Evolutionary conservation across 805 yeast species (phyloP), one percentile per base, ranked within the genome.

Genomic region (Candida loeiensis): DNA sequence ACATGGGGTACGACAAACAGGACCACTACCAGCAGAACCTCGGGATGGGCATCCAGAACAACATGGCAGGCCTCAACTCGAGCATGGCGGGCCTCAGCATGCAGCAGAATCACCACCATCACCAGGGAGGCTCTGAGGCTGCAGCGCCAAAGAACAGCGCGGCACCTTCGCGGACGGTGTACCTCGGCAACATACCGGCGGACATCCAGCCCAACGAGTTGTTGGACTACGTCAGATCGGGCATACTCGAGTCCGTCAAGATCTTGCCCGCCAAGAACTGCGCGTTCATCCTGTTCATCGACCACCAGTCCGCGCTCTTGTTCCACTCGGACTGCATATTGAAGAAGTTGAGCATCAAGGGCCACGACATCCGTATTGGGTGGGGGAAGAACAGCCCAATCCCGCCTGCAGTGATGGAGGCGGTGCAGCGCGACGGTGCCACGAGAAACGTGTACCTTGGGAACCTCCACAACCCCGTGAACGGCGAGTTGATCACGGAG

Each of bases 401-500:
- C 25, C 80, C 79, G 44, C 85, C 95, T 2, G 73, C 83, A 6
- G 90, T 91, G 5, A 67, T 79, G 39, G 77, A 81, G 24, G 82
- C 89, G 13, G 88, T 93, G 40, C 79, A 80, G 41, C 77, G 85
- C 46, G 91, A 87, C 49, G 86, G 87, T 36, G 98, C 98, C 4
- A 87, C 97, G 8, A 79, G 99, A 68, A 90, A 91, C 57, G 96
- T 91, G 25, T 90, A 87, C 57, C 71, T 91, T 46, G 96, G 97
- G 14, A 81, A 80, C 47, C 69, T 91, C 40, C 79, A 81, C 45
- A 81, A 79, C 41, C 79, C 76, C 20, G 69, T 74, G 33, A 63
- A 58, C 11, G 73, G 73, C 17, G 62, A 66, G 46, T 48, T 58
- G 34, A 64, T 69, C 41, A 73, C 85, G 29, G 93, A 82, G 57